Base-by-base conservation (phyloP, 2,329 filamentous ascomycete genomes). In the Helminthosporium solani region DNA sequence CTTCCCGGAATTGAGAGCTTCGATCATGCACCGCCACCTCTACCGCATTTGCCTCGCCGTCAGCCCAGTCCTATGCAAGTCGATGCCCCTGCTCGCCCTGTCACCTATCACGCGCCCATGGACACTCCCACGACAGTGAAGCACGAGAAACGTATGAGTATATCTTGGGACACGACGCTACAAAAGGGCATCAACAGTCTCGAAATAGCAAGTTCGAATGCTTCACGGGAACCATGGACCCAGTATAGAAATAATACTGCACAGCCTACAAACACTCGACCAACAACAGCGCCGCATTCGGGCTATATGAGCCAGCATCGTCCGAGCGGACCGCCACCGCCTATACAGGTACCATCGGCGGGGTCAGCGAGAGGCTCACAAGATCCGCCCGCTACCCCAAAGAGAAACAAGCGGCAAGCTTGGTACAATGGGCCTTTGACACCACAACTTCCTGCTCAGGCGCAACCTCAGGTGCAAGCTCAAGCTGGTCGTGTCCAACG, bases 1-100 rank as follows among this genome's bases (percentile, higher is more conserved):
- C 78, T 96, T 12, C 91, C 91, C 1, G 90, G 91, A 12, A 96
- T 96, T 55, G 90, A 95, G 66, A 95, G 89, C 14, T 96, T 96
- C 59, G 90, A 92, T 61, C 85, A 88, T 45, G 76, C 88, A 19
- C 86, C 83, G 20, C 28, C 28, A 6, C 80, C 81, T 47, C 80
- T 80, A 16, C 79, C 83, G 1, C 67, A 76, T 11, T 82, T 87
- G 0, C 80, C 82, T 1, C 79, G 82, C 39, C 82, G 85, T 37
- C 79, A 80, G 43, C 77, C 82, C 2, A 90, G 88, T 42, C 88
- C 90, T 0, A 91, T 94, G 88, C 81, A 87, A 62, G 72, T 90
- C 8, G 89, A 95, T 56, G 61, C 71, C 33, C 74, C 74, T 67
- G 80, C 58, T 42, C 72, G 51, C 27, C 72, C 49, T 56, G 71